A percentile compares a stretch with the other conserved stretches of the same genome.
Conservation (phyloP, 1,284 basidiomycete species). For the Tilletiaria anomala region DNA sequence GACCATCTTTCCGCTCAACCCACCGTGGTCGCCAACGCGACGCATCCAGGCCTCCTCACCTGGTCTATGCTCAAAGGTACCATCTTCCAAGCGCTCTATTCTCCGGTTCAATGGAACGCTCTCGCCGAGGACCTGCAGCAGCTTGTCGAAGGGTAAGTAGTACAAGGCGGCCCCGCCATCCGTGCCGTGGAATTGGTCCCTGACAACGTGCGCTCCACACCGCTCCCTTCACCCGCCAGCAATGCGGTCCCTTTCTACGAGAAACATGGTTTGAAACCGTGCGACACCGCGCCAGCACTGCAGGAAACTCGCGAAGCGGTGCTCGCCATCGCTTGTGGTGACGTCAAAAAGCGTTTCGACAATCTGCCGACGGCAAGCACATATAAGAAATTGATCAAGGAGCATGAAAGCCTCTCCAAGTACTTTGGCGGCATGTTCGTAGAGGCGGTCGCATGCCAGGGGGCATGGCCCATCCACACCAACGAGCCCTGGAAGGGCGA, state of each 20-base stretch:
- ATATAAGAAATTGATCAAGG: conserved; percentile 4
- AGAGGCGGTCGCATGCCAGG: conserved; percentile 10
- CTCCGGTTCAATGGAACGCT: conserved; percentile 11
- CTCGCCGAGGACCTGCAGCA: conserved; percentile 13
- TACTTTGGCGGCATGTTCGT: conserved; percentile 16
- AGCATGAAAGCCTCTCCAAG: conserved; percentile 10
- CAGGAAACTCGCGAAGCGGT: too few species aligned
- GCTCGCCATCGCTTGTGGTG: conserved; percentile 13
- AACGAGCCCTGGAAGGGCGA: conserved; percentile 14
- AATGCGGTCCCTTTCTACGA: background rate
- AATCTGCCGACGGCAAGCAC: background rate
- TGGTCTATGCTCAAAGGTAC: conserved; percentile 11
- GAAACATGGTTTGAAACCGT: background rate
- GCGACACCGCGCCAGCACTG: conserved; percentile 5
- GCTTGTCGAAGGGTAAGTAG: conserved; percentile 12
- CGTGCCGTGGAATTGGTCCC: too few species aligned
- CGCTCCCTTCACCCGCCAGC: conserved; percentile 4
- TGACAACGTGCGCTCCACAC: too few species aligned
- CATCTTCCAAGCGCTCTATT: conserved; percentile 12
- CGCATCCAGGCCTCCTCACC: conserved; percentile 15
- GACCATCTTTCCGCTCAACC: conserved; percentile 13
- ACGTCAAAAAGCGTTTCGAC: conserved; percentile 4
- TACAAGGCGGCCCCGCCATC: too few species aligned
- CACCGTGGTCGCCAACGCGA: conserved; percentile 10
- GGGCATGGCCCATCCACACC: conserved; percentile 8